Evolutionary conservation across 2,329 filamentous ascomycete genomes (phyloP).

Genomic region (Xylaria sp.): DNA sequence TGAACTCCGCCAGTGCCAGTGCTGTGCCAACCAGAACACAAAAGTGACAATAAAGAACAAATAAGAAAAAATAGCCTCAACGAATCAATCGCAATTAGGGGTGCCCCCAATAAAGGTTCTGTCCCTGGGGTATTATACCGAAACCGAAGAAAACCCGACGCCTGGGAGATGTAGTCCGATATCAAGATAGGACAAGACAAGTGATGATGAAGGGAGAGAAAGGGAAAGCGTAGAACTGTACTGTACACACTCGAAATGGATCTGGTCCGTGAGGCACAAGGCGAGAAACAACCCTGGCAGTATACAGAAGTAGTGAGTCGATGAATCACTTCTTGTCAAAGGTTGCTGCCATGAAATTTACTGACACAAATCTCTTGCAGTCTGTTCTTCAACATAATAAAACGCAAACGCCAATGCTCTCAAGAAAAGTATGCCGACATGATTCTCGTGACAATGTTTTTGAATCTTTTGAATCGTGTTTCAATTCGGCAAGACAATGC

Average conservation of each 20-base stretch:
- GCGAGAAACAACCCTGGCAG: not conserved
- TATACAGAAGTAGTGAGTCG: not conserved
- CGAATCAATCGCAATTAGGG: constrained; percentile 1
- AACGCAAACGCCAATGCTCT: too few species aligned
- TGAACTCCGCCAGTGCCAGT: constrained; percentile 6
- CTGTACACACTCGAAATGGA: constrained; percentile 3
- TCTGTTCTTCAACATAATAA: not conserved
- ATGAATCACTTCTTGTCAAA: not conserved
- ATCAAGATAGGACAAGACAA: not conserved
- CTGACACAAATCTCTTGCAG: not conserved
- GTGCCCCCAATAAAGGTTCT: not conserved
- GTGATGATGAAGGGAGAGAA: not conserved
- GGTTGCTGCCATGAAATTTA: too few species aligned
- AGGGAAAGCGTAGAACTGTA: not conserved
- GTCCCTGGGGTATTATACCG: constrained; percentile 14
- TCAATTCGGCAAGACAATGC: not conserved
- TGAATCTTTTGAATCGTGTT: not conserved
- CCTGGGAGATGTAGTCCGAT: not conserved
- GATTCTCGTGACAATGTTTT: not conserved
- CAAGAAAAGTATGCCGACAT: not conserved
- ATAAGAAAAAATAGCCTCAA: not conserved
- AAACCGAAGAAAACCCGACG: constrained; percentile 5
- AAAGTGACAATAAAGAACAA: not conserved
- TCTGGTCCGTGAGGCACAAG: not conserved
- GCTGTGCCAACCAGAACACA: constrained; percentile 4